phyloP scores from a whole-genome alignment of 2,329 filamentous ascomycete genomes.

The Pseudogymnoascus sp. region DNA sequence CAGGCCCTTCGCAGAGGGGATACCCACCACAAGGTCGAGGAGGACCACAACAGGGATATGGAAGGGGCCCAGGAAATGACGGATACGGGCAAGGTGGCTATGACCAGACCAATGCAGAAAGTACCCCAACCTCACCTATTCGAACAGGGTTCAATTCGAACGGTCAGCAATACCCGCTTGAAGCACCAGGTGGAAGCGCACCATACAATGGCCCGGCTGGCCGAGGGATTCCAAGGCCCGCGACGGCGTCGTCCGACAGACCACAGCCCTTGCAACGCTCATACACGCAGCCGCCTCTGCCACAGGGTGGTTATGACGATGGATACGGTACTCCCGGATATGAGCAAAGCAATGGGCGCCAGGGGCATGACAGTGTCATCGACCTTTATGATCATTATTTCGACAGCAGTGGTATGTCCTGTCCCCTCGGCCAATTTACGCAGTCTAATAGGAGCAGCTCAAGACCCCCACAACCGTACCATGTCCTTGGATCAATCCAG shows the following conservation, averaged over 20 bases:
- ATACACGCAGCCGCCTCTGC: slow-evolving; percentile 7
- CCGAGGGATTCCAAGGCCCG: slow-evolving; percentile 41
- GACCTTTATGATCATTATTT: slow-evolving; percentile 50
- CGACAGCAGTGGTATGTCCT: slow-evolving; percentile 22
- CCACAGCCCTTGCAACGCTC: slow-evolving; percentile 18
- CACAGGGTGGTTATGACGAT: slow-evolving; percentile 11
- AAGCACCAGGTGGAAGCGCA: slow-evolving; percentile 28
- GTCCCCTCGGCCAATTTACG: background rate
- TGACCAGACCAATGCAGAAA: slow-evolving; percentile 9
- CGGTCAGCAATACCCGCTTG: slow-evolving; percentile 17
- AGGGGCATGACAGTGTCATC: slow-evolving; percentile 33
- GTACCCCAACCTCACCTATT: slow-evolving; percentile 22
- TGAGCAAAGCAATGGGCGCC: slow-evolving; percentile 31
- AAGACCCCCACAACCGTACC: background rate
- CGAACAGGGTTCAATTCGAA: slow-evolving; percentile 13
- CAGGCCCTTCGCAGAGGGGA: slow-evolving; percentile 17
- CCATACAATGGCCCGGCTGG: slow-evolving; percentile 39
- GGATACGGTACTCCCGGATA: slow-evolving; percentile 14
- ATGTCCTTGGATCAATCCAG: background rate
- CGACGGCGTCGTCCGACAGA: slow-evolving; percentile 34
- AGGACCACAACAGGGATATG: slow-evolving; percentile 20
- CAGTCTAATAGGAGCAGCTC: background rate
- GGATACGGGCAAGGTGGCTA: slow-evolving; percentile 9
- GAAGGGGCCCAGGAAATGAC: slow-evolving; percentile 20
- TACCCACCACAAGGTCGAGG: slow-evolving; percentile 18